Base-by-base conservation (phyloP, 2,329 filamentous ascomycete species). In the Aspergillaceae sp. region DNA sequence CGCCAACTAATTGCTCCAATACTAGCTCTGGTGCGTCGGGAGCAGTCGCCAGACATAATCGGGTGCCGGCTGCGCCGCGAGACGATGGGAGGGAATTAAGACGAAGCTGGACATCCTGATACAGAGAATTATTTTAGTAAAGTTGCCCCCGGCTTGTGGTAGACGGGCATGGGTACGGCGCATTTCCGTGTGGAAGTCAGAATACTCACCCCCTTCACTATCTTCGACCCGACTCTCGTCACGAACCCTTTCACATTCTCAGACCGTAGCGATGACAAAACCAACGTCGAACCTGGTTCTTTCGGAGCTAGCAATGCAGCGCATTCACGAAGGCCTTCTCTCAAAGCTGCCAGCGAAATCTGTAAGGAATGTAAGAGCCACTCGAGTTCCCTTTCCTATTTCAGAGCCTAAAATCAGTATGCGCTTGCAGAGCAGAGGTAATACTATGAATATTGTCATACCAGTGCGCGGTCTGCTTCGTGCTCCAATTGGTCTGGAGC, bases 201-300 rank as follows among this genome's bases (percentile, higher is more conserved):
- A 19, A 19, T 19, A 19, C 19, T 74, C 8, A 90, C 87, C 54
- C 89, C 91, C 65, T 94, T 95, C 52, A 94, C 84, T 52, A 98
- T 84, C 43, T 85, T 82, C n/a, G 87, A 87, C 35, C 92, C 92
- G 33, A 94, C 81, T 45, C 92, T 81, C 1, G 91, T 97, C 49
- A 97, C 80, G 57, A 88, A 87, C 11, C 92, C 92, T 67, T 98
- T 98, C 51, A 97, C 82, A 55, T 79, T 82, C 71, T 98, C 92
- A 46, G 87, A 91, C 46, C 90, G 80, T 46, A 85, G 78, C 9
- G 90, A 94, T 51, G 86, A 92, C 54, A 98, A 77, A 29, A 92
- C 90, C 29, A 98, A 79, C 1, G 91, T 98, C 57, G 84, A 90
- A 6, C 89, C 89, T 1, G 84, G 83, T 61, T 94, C 88, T 52